Base-by-base conservation (phyloP, 2,329 filamentous ascomycete genomes). In the Cladophialophora chaetospira region DNA sequence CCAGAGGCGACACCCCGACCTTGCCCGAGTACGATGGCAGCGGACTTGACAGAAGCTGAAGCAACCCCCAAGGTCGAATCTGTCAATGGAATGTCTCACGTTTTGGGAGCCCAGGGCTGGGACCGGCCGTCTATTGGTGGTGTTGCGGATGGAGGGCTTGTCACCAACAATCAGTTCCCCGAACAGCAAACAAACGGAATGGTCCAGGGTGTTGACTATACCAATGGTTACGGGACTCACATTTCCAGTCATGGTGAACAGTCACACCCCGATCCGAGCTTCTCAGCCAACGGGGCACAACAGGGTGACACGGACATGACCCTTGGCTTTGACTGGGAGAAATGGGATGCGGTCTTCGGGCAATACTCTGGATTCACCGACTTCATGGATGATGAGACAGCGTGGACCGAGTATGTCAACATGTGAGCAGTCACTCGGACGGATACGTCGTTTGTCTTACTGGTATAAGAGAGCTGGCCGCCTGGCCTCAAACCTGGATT, bases 311-410 rank as follows among this genome's bases (percentile, higher is more conserved):
- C 33, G 17, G 25, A 38, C 10, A 53, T 38, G 46, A 55, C 75
- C 43, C 51, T 75, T 17, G 72, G 75, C 52, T 78, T 78, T 62
- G 75, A 78, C 64, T 78, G 76, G 76, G 76, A 77, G 51, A 71
- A 76, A 61, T 78, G 76, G 76, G 76, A 78, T 50, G 73, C 75
- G 5, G 75, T 78, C 2, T 78, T 78, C 49, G 75, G 75, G 1
- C 75, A 77, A 52, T 74, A 77, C 38, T 57, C 53, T 17, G 62
- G 58, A 21, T 66, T 64, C 38, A 63, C 58, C n/a, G 63, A 66
- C 38, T 52, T 66, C 36, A 62, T 64, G 62, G 59, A 64, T 40
- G 62, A 60, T 35, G 52, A 60, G 8, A 53, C 48, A 31, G 35
- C 46, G 38, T 61, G 56, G 58, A 31, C 43, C 36, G 61, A 61